A percentile compares a stretch with the other conserved stretches of the same genome.
Evolutionary conservation across 169 alveolate genomes (phyloP).

Genomic region (Eimeria sp.): DNA sequence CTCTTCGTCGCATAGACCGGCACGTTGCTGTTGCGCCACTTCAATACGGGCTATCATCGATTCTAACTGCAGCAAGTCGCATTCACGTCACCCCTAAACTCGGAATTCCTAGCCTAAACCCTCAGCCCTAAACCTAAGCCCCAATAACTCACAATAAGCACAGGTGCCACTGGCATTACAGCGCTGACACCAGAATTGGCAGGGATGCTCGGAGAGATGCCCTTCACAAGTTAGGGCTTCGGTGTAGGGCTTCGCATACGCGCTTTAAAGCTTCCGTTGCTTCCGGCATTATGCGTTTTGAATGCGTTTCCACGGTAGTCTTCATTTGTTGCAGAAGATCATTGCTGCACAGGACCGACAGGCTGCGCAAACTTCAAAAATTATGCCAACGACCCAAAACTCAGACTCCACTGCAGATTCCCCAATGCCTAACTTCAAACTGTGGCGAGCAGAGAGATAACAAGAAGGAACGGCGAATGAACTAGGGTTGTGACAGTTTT

Average conservation of each 20-base stretch:
- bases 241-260: not conserved
- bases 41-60: not conserved
- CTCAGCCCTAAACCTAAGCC: not conserved
- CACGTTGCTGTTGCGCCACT: not conserved
- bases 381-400: not conserved
- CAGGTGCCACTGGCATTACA: not conserved
- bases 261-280: constrained; percentile 26
- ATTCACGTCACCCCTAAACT: too few species aligned
- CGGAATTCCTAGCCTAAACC: not conserved
- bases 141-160: not conserved
- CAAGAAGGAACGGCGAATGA: not conserved
- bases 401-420: not conserved
- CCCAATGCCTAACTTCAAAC: not conserved
- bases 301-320: constrained; percentile 30
- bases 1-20: not conserved
- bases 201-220: not conserved
- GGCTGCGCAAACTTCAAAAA: not conserved
- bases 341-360: not conserved
- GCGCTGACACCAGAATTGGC: not conserved
- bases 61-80: not conserved
- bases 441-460: too few species aligned
- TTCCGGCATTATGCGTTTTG: not conserved
- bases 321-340: constrained; percentile 32
- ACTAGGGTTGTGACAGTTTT: not conserved
- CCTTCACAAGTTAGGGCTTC: not conserved